Evolutionary conservation across 768 basidiomycete genomes (phyloP), one percentile per base, ranked within the genome.

Genomic region (Suillus brevipes): DNA sequence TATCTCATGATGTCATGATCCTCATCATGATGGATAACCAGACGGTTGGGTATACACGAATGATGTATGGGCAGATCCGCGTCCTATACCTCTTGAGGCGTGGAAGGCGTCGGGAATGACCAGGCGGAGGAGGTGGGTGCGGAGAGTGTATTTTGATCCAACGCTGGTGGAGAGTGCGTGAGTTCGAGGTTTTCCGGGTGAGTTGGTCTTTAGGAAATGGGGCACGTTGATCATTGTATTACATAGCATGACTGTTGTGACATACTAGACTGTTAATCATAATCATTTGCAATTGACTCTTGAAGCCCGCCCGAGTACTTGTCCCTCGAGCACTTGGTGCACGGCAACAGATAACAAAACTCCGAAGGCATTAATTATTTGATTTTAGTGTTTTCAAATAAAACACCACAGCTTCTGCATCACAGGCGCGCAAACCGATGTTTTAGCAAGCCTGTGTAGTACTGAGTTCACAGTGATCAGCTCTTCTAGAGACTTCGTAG

Each of bases 31-130:
- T 6, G 7, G 3, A 53, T 36, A 28, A 36, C 31, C 60, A 88
- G 90, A 86, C 69, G 92, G 91, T 4, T 94, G 93, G 91, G 85
- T 90, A 16, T 94, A 94, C 70, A 89, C 89, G 9, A 90, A 91
- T 66, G 91, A 92, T 64, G 78, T 82, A 0, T 94, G 92, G 93
- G 77, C 85, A 6, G 81, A 87, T 63, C 79, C 86, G 13, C 63
- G 76, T 72, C 45, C 76, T 72, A 67, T 67, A 73, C 72, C 80
- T 75, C 47, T 79, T 79, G 77, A 75, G 62, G 80, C 71, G 65
- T 84, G 78, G 73, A 82, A 77, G 67, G 79, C 78, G 49, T 79
- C 81, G 4, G 82, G 75, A 1, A 78, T 91, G 67, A 92, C 91
- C 20, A 77, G 91, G 55, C 75, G 91, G 68, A 75, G 91, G 67